phyloP scores from a whole-genome alignment of 768 basidiomycete genomes.

The Kwoniella shandongensis region DNA sequence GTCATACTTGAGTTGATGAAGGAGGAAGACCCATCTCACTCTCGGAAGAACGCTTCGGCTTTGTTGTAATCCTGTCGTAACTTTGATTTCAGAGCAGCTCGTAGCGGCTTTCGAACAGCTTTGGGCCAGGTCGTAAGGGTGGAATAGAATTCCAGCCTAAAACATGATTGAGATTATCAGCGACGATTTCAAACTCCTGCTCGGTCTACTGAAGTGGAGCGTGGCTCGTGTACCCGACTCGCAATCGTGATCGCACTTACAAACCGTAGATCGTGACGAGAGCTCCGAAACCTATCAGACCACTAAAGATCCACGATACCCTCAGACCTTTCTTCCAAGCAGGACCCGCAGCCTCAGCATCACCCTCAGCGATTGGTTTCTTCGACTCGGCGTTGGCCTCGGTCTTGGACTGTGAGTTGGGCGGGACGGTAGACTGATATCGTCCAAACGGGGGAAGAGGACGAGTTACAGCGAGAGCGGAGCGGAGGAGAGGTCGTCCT shows the following conservation, averaged over 20 bases:
- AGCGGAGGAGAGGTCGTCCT: too few species aligned
- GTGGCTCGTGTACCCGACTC: too few species aligned
- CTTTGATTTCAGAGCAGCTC: slow-evolving; percentile 47
- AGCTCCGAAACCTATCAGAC: slow-evolving; percentile 44
- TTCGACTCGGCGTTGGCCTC: too few species aligned
- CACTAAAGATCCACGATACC: slow-evolving; percentile 47
- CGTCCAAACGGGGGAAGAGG: too few species aligned
- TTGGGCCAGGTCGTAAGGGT: slow-evolving; percentile 48
- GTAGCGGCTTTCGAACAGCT: slow-evolving; percentile 45
- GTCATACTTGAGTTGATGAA: neutral
- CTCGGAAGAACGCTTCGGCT: slow-evolving; percentile 42
- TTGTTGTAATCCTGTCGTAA: slow-evolving; percentile 40
- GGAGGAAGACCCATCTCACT: slow-evolving; percentile 30
- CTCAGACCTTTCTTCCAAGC: slow-evolving; percentile 19
- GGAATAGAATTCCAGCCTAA: slow-evolving; percentile 51
- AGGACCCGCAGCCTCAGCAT: too few species aligned
- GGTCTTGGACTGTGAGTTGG: too few species aligned
- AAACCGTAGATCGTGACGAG: slow-evolving; percentile 52
- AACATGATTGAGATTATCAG: neutral
- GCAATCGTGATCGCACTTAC: slow-evolving; percentile 36
- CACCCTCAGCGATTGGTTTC: too few species aligned
- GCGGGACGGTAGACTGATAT: too few species aligned
- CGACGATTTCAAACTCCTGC: neutral
- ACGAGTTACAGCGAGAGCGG: too few species aligned
- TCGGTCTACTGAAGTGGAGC: neutral